Evolutionary conservation across 768 basidiomycete genomes (phyloP).

Genomic region (Galerina sulciceps): DNA sequence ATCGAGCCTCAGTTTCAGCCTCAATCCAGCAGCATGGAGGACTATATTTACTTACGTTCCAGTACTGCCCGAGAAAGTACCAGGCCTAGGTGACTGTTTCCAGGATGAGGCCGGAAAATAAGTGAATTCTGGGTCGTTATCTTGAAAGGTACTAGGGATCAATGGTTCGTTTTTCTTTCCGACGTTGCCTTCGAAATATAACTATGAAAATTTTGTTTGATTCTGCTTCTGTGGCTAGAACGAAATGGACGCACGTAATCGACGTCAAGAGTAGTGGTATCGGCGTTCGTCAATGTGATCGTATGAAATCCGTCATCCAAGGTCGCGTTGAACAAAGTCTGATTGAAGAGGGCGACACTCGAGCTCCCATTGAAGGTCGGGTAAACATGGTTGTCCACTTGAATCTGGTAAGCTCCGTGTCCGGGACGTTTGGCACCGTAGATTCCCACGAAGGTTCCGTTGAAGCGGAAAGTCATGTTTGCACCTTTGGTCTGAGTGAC

Average conservation of each 20-base stretch:
- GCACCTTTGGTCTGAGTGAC: constrained; percentile 32
- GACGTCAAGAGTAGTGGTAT: constrained; percentile 21
- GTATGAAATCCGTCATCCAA: constrained; percentile 21
- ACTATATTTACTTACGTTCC: constrained; percentile 38
- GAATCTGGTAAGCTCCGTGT: constrained; percentile 21
- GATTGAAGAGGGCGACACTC: constrained; percentile 14
- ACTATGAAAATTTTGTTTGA: neutral
- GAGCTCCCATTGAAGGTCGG: constrained; percentile 16
- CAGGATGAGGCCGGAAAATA: constrained; percentile 38
- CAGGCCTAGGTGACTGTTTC: constrained; percentile 34
- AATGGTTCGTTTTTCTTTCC: constrained; percentile 21
- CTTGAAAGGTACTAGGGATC: constrained; percentile 27
- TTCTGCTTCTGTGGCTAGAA: neutral
- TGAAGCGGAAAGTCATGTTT: constrained; percentile 33
- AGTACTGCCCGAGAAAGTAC: constrained; percentile 44
- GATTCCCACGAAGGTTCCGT: constrained; percentile 33
- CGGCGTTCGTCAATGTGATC: constrained; percentile 20
- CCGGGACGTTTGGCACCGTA: constrained; percentile 26
- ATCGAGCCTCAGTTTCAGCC: neutral
- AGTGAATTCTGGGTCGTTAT: constrained; percentile 40
- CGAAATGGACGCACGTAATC: constrained; percentile 19
- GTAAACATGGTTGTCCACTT: constrained; percentile 19
- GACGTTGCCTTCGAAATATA: constrained; percentile 18
- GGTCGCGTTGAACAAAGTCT: constrained; percentile 23
- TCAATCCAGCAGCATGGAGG: neutral